These are phyloP conservation scores for Fusarium longipes DNA, from an alignment of 2,329 filamentous ascomycete genomes.

Conservation along the genomic window DNA sequence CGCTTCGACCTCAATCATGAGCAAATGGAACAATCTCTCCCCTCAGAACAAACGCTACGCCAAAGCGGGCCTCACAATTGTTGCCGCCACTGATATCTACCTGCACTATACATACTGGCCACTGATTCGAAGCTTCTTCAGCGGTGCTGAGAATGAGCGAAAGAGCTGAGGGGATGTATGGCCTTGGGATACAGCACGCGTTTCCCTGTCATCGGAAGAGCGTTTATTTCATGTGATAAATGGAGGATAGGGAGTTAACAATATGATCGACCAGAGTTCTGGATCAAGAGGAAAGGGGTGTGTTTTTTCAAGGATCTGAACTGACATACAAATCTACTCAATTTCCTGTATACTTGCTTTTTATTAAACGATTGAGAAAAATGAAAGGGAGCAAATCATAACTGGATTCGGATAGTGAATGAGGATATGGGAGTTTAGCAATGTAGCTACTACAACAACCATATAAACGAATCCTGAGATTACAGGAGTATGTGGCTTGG, in stretches of 20 bases:
- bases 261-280: background rate
- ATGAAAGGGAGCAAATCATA: background rate
- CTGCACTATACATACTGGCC: conserved; percentile 48
- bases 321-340: background rate
- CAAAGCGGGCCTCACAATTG: conserved; percentile 32
- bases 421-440: background rate
- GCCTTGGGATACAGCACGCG: background rate
- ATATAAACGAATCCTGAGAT: background rate
- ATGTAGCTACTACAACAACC: background rate
- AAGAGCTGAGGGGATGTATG: background rate
- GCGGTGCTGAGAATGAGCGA: background rate
- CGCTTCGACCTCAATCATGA: background rate
- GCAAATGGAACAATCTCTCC: conserved; percentile 46
- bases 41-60: conserved; percentile 45
- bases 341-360: background rate
- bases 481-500: background rate
- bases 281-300: background rate
- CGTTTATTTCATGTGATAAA: background rate
- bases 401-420: background rate
- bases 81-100: conserved; percentile 42
- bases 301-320: background rate
- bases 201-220: background rate
- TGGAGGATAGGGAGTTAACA: background rate
- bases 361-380: background rate
- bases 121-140: conserved; percentile 25